Conservation (phyloP, 1,139 yeast genomes). For the Yamadazyma atlantica region DNA sequence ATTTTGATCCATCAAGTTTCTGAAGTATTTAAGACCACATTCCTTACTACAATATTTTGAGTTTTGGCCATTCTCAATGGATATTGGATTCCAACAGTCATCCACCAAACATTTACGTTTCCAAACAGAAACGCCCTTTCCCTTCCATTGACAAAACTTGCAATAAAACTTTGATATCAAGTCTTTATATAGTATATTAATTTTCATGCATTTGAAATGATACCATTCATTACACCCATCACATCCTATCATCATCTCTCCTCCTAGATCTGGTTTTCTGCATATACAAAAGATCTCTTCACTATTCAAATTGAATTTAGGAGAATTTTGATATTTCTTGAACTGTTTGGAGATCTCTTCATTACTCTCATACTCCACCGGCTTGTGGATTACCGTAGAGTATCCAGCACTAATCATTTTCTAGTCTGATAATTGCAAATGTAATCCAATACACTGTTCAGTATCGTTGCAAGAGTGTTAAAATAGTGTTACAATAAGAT, state of each 20-base stretch:
- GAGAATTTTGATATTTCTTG: slow-evolving; percentile 41
- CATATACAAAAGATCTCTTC: slow-evolving; percentile 80
- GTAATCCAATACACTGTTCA: too few species aligned
- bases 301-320: slow-evolving; percentile 46
- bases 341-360: slow-evolving; percentile 48
- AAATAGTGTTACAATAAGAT: too few species aligned
- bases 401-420: slow-evolving; percentile 4
- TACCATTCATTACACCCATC: slow-evolving; percentile 97
- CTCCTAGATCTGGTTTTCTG: slow-evolving; percentile 74
- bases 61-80: slow-evolving; percentile 13
- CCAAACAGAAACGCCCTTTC: slow-evolving; percentile 54
- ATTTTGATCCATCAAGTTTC: slow-evolving; percentile 8
- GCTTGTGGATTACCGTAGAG: slow-evolving; percentile 7
- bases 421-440: too few species aligned
- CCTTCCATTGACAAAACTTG: slow-evolving; percentile 64
- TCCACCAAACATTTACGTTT: slow-evolving; percentile 70
- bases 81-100: slow-evolving; percentile 61
- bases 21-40: slow-evolving; percentile 66
- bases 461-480: too few species aligned
- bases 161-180: slow-evolving; percentile 71
- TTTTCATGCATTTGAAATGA: slow-evolving; percentile 75
- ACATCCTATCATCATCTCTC: slow-evolving; percentile 84
- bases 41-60: slow-evolving; percentile 76
- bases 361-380: slow-evolving; percentile 19
- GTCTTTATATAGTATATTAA: slow-evolving; percentile 52